Conservation (phyloP, 257 asterid species). For the Petunia secreta region DNA sequence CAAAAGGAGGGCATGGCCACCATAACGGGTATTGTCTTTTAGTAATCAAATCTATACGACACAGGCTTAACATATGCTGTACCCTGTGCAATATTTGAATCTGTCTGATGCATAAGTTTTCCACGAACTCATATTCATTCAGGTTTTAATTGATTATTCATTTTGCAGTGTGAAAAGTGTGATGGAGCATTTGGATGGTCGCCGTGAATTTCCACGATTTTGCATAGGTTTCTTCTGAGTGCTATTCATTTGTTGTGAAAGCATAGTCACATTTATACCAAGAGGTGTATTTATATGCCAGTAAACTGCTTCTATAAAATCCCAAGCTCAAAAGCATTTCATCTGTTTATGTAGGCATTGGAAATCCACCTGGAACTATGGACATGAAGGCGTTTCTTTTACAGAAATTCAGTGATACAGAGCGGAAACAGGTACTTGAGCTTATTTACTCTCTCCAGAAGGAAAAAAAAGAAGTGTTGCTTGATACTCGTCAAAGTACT, state of each 20-base stretch:
- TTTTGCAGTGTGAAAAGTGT: slow-evolving; percentile 82
- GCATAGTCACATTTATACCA: slow-evolving; percentile 14
- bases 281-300: background rate
- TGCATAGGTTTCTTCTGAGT: slow-evolving; percentile 67
- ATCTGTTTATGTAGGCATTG: slow-evolving; percentile 58
- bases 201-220: slow-evolving; percentile 85
- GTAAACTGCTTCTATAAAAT: background rate
- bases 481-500: background rate
- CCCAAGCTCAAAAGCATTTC: slow-evolving; percentile 20
- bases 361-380: slow-evolving; percentile 95
- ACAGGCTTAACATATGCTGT: background rate
- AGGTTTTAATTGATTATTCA: slow-evolving; percentile 10
- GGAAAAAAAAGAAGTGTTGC: no score
- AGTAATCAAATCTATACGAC: background rate
- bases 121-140: background rate
- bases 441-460: background rate
- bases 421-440: slow-evolving; percentile 67
- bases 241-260: slow-evolving; percentile 12
- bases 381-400: slow-evolving; percentile 93
- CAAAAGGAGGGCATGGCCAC: slow-evolving; percentile 97
- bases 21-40: slow-evolving; percentile 79
- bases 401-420: slow-evolving; percentile 81
- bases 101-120: background rate
- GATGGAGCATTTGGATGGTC: slow-evolving; percentile 86
- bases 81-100: background rate